These are phyloP conservation scores for Chloranthus sessilifolius DNA, from an alignment of 164 flowering plant genomes.

Conservation along the genomic window DNA sequence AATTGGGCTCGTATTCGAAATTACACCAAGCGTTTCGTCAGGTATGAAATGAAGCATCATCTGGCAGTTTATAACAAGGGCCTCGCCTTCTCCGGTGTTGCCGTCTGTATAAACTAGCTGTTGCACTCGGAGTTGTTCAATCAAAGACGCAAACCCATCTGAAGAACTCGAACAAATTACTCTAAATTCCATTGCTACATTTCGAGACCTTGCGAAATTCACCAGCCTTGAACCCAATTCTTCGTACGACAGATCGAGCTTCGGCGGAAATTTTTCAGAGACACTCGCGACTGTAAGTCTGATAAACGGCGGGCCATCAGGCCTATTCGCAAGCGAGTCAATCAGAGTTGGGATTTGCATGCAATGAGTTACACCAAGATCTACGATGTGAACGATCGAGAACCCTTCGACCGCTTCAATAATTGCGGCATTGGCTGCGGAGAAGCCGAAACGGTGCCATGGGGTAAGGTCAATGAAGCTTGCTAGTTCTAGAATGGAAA, in stretches of 20 bases:
- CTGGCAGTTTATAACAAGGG: slow-evolving; percentile 78
- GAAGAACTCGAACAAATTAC: slow-evolving; percentile 52
- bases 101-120: slow-evolving; percentile 22
- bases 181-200: slow-evolving; percentile 55
- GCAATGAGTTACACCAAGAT: slow-evolving; percentile 81
- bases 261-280: slow-evolving; percentile 45
- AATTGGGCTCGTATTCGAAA: slow-evolving; percentile 10
- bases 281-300: slow-evolving; percentile 60
- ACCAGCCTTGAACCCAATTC: slow-evolving; percentile 64
- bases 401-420: slow-evolving; percentile 58
- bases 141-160: slow-evolving; percentile 60
- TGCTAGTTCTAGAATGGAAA: slow-evolving; percentile 74
- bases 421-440: slow-evolving; percentile 85
- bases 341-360: slow-evolving; percentile 95
- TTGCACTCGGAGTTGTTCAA: slow-evolving; percentile 54
- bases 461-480: slow-evolving; percentile 83
- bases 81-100: slow-evolving; percentile 29
- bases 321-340: slow-evolving; percentile 59
- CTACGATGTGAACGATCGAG: slow-evolving; percentile 67
- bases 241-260: slow-evolving; percentile 67
- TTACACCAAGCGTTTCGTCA: slow-evolving; percentile 45
- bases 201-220: slow-evolving; percentile 68
- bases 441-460: slow-evolving; percentile 94
- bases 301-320: slow-evolving; percentile 52
- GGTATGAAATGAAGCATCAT: slow-evolving; percentile 78